Conservation (phyloP, 2,329 filamentous ascomycete species). For the Stemphylium lycopersici region DNA sequence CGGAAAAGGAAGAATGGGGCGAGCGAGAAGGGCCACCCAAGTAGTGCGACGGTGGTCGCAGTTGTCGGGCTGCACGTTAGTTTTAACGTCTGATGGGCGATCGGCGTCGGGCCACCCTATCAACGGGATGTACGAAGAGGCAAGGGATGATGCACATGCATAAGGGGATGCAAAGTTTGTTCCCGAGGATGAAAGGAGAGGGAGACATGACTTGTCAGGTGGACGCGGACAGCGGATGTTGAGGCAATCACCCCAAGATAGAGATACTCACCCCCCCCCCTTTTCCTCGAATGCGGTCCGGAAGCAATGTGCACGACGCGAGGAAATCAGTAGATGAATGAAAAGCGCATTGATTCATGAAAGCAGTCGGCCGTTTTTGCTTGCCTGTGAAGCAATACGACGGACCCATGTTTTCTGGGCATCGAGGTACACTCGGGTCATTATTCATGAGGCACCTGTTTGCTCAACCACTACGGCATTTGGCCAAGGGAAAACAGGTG, state of each 20-base stretch:
- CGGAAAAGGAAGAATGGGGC: conserved; percentile 28
- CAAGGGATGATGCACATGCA: conserved; percentile 19
- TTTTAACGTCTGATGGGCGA: conserved; percentile 24
- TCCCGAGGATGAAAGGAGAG: not conserved
- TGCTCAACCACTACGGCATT: no score
- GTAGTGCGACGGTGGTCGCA: conserved; percentile 7
- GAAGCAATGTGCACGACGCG: not conserved
- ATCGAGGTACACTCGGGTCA: not conserved
- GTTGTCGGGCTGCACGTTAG: conserved; percentile 21
- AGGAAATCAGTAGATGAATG: not conserved
- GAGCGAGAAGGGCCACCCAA: conserved; percentile 16
- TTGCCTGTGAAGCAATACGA: no score
- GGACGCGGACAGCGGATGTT: not conserved
- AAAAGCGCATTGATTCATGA: not conserved
- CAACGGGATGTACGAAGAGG: conserved; percentile 18
- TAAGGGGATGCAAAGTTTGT: conserved; percentile 10
- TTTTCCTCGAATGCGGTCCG: not conserved
- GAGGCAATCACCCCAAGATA: not conserved
- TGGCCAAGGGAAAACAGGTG: no score
- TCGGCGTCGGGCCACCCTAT: conserved; percentile 11
- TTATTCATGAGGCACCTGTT: not conserved
- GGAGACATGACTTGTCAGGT: not conserved
- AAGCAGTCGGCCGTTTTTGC: not conserved
- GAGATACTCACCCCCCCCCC: not conserved
- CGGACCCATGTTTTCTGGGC: not conserved